Conservation (phyloP, 208 protist genomes). For the Borovskyia barvae region DNA sequence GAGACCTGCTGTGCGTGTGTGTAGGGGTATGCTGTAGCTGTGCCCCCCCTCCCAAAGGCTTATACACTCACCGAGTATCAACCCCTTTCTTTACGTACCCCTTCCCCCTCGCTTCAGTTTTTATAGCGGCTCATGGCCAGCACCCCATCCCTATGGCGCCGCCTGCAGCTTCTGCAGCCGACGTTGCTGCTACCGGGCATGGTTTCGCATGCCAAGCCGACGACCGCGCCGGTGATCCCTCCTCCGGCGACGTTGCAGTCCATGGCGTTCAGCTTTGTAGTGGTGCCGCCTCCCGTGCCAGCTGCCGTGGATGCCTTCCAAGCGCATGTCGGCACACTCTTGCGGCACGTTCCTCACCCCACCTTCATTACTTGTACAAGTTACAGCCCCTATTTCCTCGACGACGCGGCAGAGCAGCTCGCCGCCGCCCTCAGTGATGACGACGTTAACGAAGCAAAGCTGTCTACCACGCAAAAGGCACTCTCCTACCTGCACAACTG, state of each 20-base stretch:
- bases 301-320: constrained; percentile 24
- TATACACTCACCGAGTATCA: too few relatives aligned
- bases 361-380: constrained; percentile 35
- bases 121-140: too few relatives aligned
- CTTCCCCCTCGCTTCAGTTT: too few relatives aligned
- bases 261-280: constrained; percentile 35
- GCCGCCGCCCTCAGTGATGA: not conserved
- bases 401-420: not conserved
- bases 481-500: constrained; percentile 3
- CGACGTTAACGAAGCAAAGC: not conserved
- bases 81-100: too few relatives aligned
- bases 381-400: constrained; percentile 32
- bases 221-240: too few relatives aligned
- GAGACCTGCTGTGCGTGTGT: too few relatives aligned
- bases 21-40: too few relatives aligned
- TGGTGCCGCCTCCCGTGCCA: constrained; percentile 41
- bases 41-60: too few relatives aligned
- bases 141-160: constrained; percentile 9
- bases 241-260: not conserved
- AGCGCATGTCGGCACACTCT: constrained; percentile 22
- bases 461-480: constrained; percentile 12
- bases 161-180: constrained; percentile 16
- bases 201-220: too few relatives aligned
- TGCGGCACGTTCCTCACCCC: constrained; percentile 22
- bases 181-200: constrained; percentile 2